These are phyloP conservation scores for Paecilomyces formosus DNA, from an alignment of 2,329 filamentous ascomycete genomes.

Conservation along the genomic window DNA sequence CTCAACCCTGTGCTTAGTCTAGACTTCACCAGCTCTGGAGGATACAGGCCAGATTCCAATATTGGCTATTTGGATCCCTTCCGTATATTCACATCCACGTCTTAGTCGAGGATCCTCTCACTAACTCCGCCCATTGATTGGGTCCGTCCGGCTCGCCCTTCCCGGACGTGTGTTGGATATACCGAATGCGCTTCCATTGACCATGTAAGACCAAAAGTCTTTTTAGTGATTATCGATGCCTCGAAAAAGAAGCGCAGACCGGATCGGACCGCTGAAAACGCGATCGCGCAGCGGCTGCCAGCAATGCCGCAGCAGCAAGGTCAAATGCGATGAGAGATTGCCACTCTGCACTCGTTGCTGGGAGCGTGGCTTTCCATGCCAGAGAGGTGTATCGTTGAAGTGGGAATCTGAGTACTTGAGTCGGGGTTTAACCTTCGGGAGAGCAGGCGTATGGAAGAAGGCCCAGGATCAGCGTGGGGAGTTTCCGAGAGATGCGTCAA, in stretches of 20 bases:
- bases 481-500: slow-evolving; percentile 4
- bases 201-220: neutral
- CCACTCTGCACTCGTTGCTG: slow-evolving; percentile 13
- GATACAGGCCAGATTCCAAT: neutral
- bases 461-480: slow-evolving; percentile 10
- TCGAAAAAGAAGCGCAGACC: neutral
- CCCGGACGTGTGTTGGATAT: neutral
- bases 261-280: neutral
- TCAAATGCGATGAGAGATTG: slow-evolving; percentile 14
- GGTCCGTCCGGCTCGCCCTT: neutral
- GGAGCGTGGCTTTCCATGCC: slow-evolving; percentile 9
- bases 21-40: neutral
- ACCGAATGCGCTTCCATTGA: neutral
- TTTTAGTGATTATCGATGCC: neutral
- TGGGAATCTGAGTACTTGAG: slow-evolving; percentile 34
- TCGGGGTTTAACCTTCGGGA: slow-evolving; percentile 36
- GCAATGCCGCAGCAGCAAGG: slow-evolving; percentile 11
- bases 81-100: neutral
- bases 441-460: slow-evolving; percentile 36
- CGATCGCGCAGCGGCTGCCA: slow-evolving; percentile 3
- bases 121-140: neutral
- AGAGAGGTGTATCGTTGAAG: slow-evolving; percentile 16
- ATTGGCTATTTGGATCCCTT: neutral
- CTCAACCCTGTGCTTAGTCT: neutral
- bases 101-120: neutral